phyloP scores from a whole-genome alignment of 345 rosid species.

The Abelmoschus esculentus region DNA sequence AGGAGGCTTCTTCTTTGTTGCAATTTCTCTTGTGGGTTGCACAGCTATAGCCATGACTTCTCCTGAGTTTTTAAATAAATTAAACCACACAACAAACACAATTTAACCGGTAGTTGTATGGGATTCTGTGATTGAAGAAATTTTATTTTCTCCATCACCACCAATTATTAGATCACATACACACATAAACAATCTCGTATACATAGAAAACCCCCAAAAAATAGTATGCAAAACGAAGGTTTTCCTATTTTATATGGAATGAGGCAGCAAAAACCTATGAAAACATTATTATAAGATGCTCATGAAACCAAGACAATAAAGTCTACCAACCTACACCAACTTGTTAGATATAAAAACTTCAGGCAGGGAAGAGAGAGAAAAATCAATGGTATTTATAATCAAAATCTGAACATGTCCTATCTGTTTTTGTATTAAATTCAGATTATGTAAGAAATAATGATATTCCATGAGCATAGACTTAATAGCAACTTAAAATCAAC shows the following conservation, averaged over 20 bases:
- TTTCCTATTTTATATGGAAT: background rate
- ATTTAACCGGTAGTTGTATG: background rate
- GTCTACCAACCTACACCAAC: background rate
- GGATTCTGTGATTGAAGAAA: background rate
- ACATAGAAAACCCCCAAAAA: background rate
- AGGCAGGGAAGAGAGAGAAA: background rate
- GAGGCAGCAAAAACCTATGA: background rate
- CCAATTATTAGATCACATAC: background rate
- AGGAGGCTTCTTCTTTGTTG: slow-evolving; percentile 48
- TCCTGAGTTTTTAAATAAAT: slow-evolving; percentile 27
- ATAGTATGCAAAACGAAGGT: background rate
- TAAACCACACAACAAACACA: background rate
- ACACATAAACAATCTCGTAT: background rate
- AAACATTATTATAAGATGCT: background rate
- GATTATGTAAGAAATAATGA: background rate
- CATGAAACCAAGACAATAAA: background rate
- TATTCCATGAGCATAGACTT: background rate
- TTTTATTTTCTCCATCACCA: background rate
- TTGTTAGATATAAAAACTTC: background rate
- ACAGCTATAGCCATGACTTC: slow-evolving; percentile 59
- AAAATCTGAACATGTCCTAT: background rate
- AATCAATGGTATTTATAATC: background rate
- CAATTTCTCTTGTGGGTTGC: slow-evolving; percentile 49
- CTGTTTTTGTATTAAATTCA: background rate
- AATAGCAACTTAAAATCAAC: background rate